Conservation (phyloP, 139 green algal species). For the Choricystis sp. region DNA sequence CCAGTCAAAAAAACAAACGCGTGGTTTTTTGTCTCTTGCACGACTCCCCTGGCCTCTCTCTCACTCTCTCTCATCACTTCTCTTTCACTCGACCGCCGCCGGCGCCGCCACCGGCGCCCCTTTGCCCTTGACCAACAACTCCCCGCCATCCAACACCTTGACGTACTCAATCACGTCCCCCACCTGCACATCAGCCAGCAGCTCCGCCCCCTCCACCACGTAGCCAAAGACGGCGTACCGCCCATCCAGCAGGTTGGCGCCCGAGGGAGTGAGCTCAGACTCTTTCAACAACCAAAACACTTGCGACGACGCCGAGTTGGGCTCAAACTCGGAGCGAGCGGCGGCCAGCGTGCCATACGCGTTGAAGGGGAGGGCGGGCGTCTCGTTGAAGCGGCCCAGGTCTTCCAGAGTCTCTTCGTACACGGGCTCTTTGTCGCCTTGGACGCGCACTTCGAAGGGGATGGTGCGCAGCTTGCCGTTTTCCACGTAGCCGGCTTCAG, state of each 20-base stretch:
- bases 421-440: slow-evolving; percentile 75
- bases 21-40: too few species aligned
- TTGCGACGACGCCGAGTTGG: slow-evolving; percentile 75
- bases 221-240: slow-evolving; percentile 97
- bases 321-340: slow-evolving; percentile 86
- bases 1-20: too few species aligned
- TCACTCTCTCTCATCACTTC: background rate
- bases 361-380: slow-evolving; percentile 92
- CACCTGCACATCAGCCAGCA: slow-evolving; percentile 43
- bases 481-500: slow-evolving; percentile 7
- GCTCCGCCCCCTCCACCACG: slow-evolving; percentile 41
- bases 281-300: slow-evolving; percentile 98
- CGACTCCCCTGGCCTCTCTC: background rate
- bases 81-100: background rate
- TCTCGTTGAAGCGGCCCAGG: slow-evolving; percentile 68
- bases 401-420: slow-evolving; percentile 95
- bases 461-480: slow-evolving; percentile 47
- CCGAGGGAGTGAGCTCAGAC: slow-evolving; percentile 88
- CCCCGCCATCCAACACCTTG: slow-evolving; percentile 51
- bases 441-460: slow-evolving; percentile 81
- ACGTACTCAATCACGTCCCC: slow-evolving; percentile 72
- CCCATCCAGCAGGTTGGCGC: slow-evolving; percentile 93
- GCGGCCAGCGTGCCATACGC: slow-evolving; percentile 92
- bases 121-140: too few species aligned
- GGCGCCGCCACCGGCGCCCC: too few species aligned